These are phyloP conservation scores for Auricularia cornea DNA, from an alignment of 768 basidiomycete genomes.

Conservation along the genomic window DNA sequence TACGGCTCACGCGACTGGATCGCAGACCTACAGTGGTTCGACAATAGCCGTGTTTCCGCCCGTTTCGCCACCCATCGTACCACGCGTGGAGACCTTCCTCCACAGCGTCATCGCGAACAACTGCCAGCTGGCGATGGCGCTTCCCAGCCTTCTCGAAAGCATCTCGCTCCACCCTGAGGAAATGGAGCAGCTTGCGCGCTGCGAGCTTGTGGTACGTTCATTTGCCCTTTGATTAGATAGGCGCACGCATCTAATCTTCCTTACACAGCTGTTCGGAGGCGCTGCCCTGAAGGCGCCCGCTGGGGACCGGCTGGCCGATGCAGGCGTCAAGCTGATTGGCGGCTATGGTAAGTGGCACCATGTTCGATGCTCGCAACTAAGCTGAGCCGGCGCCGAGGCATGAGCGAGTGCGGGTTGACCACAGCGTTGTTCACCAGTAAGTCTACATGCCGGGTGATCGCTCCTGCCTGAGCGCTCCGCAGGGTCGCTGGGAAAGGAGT, in stretches of 20 bases:
- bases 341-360: not conserved
- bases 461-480: not conserved
- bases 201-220: not conserved
- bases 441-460: not conserved
- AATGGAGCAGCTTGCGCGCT: not conserved
- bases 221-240: not conserved
- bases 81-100: not conserved
- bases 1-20: not conserved
- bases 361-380: not conserved
- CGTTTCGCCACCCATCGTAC: not conserved
- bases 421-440: not conserved
- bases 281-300: slow-evolving; percentile 17
- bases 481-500: not conserved
- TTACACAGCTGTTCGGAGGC: slow-evolving; percentile 15
- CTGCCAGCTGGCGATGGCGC: not conserved
- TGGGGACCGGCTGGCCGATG: slow-evolving; percentile 14
- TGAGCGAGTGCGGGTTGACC: not conserved
- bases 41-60: not conserved
- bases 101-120: not conserved
- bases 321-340: not conserved
- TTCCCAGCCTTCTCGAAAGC: not conserved
- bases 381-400: not conserved
- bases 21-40: not conserved
- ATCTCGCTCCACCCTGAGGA: not conserved
- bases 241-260: not conserved